A percentile compares a stretch with the other conserved stretches of the same genome.
phyloP scores from a whole-genome alignment of 257 asterid species.

The Rehmannia glutinosa region DNA sequence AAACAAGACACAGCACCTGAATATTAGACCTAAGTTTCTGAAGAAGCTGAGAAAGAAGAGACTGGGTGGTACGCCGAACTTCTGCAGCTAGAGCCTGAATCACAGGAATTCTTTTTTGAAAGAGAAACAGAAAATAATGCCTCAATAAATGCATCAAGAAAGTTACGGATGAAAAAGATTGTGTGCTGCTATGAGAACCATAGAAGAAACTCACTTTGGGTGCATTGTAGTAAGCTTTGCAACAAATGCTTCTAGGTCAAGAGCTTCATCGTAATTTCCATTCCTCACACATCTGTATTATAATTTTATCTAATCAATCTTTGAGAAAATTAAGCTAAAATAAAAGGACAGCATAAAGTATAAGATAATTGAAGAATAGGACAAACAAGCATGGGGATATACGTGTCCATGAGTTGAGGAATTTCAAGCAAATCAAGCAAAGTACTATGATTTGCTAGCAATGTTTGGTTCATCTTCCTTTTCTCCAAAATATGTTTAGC shows the following conservation, averaged over 20 bases:
- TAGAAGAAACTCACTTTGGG: constrained; percentile 72
- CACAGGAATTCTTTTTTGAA: constrained; percentile 72
- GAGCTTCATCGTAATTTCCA: constrained; percentile 98
- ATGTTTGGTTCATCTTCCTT: constrained; percentile 89
- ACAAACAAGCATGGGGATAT: constrained; percentile 23
- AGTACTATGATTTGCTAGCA: constrained; percentile 84
- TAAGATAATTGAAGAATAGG: constrained; percentile 5
- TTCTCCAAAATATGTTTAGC: constrained; percentile 89
- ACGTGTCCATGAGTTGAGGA: constrained; percentile 99
- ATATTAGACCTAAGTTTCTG: constrained; percentile 94
- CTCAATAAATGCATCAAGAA: constrained; percentile 32
- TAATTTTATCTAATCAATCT: constrained; percentile 18
- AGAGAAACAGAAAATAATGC: constrained; percentile 25
- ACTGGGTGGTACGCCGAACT: constrained; percentile 89
- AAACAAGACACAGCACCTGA: constrained; percentile 51
- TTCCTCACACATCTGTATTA: constrained; percentile 81
- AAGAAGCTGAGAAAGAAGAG: constrained; percentile 95
- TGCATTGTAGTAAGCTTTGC: constrained; percentile 88
- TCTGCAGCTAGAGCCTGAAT: constrained; percentile 94
- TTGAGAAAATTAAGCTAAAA: constrained; percentile 10
- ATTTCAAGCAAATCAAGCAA: constrained; percentile 98
- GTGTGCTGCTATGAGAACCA: constrained; percentile 10
- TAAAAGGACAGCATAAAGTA: neutral
- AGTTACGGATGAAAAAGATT: constrained; percentile 21
- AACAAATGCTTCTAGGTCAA: constrained; percentile 92